Evolutionary conservation across 768 basidiomycete genomes (phyloP).

Genomic region (Kwoniella sp.): DNA sequence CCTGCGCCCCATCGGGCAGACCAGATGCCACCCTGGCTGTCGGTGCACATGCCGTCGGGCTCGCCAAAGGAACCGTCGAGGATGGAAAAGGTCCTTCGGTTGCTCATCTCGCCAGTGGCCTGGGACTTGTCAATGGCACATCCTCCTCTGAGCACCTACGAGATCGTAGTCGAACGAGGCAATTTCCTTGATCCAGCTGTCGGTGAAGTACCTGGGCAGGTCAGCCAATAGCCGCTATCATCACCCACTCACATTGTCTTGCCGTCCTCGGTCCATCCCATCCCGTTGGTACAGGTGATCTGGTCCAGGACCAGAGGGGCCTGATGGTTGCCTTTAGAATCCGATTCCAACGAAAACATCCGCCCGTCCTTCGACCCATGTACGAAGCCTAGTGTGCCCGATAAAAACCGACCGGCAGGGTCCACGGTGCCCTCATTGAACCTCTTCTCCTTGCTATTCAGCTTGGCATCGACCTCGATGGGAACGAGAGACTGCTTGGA

Average conservation of each 20-base stretch:
- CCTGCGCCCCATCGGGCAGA: conserved; percentile 8
- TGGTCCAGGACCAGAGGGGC: conserved; percentile 2
- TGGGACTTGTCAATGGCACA: background rate
- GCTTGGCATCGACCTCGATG: background rate
- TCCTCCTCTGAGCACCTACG: background rate
- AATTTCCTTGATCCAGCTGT: conserved; percentile 11
- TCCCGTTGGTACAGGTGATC: conserved; percentile 14
- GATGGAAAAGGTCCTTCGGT: background rate
- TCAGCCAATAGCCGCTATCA: background rate
- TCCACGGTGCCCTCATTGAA: conserved; percentile 15
- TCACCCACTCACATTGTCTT: conserved; percentile 6
- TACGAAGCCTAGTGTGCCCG: conserved; percentile 5
- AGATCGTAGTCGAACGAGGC: conserved; percentile 9
- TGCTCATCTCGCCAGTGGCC: conserved; percentile 1
- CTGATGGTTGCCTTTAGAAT: background rate
- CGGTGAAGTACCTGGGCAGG: conserved; percentile 8
- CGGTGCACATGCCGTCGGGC: conserved; percentile 13
- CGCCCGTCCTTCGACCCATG: background rate
- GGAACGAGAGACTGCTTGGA: background rate
- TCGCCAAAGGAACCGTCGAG: background rate
- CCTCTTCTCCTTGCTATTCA: background rate
- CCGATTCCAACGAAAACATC: background rate
- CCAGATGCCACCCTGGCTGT: conserved; percentile 7
- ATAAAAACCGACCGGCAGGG: conserved; percentile 5
- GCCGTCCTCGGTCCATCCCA: conserved; percentile 9